A percentile compares a stretch with the other conserved stretches of the same genome.
phyloP scores from a whole-genome alignment of 148 eudicot species.

The Rhododendron kiyosumense region DNA sequence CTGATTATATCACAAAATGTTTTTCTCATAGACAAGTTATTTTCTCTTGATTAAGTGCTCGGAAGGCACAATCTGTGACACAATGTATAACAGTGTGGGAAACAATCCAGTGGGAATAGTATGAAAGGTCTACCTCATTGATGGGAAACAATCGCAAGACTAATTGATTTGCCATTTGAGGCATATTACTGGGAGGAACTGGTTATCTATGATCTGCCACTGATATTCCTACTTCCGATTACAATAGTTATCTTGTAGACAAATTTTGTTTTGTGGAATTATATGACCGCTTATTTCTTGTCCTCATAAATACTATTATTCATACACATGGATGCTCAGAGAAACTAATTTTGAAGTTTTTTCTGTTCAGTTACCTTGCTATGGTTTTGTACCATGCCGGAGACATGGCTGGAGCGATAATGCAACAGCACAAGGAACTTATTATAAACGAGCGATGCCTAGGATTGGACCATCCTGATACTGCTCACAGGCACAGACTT shows the following conservation, averaged over 20 bases:
- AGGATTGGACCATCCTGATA: constrained; percentile 96
- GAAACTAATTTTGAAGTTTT: constrained; percentile 2
- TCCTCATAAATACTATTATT: constrained; percentile 1
- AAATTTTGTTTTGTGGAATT: not conserved
- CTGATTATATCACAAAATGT: not conserved
- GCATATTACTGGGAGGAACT: not conserved
- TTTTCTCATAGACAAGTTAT: not conserved
- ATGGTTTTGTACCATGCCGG: constrained; percentile 99
- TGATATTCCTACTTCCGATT: not conserved
- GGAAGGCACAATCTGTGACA: not conserved
- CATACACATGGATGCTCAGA: not conserved
- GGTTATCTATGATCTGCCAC: not conserved
- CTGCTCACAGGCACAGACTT: constrained; percentile 77
- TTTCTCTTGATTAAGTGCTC: not conserved
- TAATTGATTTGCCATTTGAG: not conserved
- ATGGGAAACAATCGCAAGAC: not conserved
- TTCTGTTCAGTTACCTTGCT: constrained; percentile 70
- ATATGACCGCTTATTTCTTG: not conserved
- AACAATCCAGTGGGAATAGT: not conserved
- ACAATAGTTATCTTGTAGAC: not conserved
- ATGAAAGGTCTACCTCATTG: not conserved
- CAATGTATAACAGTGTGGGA: not conserved
- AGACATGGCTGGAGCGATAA: constrained; percentile 95
- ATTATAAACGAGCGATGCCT: constrained; percentile 98
- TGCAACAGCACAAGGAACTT: constrained; percentile 98